Percentiles rank a stretch among this genome's conserved stretches.
Evolutionary conservation across 345 rosid species (phyloP).

Genomic region (Raphanus sativus): DNA sequence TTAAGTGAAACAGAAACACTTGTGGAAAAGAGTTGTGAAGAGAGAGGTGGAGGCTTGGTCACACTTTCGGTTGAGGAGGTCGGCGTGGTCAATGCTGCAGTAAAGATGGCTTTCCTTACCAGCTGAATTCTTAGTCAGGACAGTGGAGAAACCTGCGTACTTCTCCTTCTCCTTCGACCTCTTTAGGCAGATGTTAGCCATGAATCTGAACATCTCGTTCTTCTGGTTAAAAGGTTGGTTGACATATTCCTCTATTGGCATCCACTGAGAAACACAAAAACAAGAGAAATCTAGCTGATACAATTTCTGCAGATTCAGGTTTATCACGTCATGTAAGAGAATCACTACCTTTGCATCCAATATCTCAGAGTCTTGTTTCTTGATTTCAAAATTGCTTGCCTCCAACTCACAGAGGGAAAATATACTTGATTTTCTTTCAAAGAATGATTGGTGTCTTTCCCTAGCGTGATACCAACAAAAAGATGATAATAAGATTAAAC

Average conservation of each 20-base stretch:
- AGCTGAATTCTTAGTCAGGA: conserved; percentile 36
- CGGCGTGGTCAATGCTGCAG: conserved; percentile 38
- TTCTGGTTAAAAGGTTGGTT: conserved; percentile 49
- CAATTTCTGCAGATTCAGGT: background rate
- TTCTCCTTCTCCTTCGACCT: conserved; percentile 24
- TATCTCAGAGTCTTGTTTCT: conserved; percentile 52
- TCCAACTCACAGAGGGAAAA: conserved; percentile 55
- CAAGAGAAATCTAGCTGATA: background rate
- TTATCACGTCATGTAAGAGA: background rate
- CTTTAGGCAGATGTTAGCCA: conserved; percentile 56
- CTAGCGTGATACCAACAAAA: conserved; percentile 28
- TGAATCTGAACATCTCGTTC: conserved; percentile 43
- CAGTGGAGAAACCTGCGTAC: conserved; percentile 54
- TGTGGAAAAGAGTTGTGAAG: background rate
- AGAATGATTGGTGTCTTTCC: conserved; percentile 58
- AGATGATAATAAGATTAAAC: background rate
- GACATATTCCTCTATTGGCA: conserved; percentile 66
- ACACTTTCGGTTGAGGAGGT: background rate
- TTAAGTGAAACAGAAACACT: background rate
- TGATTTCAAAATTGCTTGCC: conserved; percentile 46
- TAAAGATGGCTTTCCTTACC: conserved; percentile 49
- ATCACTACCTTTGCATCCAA: conserved; percentile 55
- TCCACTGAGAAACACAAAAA: conserved; percentile 54
- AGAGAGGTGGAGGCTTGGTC: background rate
- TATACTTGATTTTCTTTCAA: conserved; percentile 49